phyloP scores from a whole-genome alignment of 2,329 filamentous ascomycete species.

The Aspergillus nomiae region DNA sequence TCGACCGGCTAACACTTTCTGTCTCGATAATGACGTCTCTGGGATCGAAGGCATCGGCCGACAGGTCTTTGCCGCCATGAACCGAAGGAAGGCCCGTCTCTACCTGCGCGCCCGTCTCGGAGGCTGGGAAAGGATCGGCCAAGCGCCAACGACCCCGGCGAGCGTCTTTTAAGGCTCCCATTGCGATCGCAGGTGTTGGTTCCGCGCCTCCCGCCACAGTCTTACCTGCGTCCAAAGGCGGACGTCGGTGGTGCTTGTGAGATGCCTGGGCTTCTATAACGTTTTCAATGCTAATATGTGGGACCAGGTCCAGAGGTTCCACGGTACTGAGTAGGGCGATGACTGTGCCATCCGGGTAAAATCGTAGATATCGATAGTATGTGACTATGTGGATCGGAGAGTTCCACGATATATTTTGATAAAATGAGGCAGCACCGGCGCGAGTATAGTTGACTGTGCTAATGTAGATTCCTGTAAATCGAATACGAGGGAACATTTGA shows the following conservation, averaged over 20 bases:
- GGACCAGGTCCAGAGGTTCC: slow-evolving; percentile 85
- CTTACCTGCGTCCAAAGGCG: slow-evolving; percentile 46
- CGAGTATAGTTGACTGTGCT: slow-evolving; percentile 94
- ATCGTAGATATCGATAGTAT: slow-evolving; percentile 94
- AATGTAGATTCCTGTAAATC: slow-evolving; percentile 96
- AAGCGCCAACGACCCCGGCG: slow-evolving; percentile 67
- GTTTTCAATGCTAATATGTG: slow-evolving; percentile 74
- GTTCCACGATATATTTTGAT: slow-evolving; percentile 71
- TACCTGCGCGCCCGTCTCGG: slow-evolving; percentile 19
- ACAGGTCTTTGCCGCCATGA: slow-evolving; percentile 19
- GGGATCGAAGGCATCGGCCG: slow-evolving; percentile 31
- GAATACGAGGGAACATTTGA: slow-evolving; percentile 77
- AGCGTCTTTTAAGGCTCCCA: slow-evolving; percentile 68
- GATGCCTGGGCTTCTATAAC: slow-evolving; percentile 47
- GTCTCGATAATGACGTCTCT: slow-evolving; percentile 80
- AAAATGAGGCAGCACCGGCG: slow-evolving; percentile 69
- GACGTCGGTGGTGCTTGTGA: slow-evolving; percentile 38
- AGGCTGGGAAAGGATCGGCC: slow-evolving; percentile 49
- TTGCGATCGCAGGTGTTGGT: slow-evolving; percentile 40
- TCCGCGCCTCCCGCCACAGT: slow-evolving; percentile 27
- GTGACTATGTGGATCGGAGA: slow-evolving; percentile 92
- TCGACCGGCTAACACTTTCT: slow-evolving; percentile 75
- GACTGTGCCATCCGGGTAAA: slow-evolving; percentile 85
- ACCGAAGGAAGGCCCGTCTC: slow-evolving; percentile 34
- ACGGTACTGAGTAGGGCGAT: slow-evolving; percentile 78